These are phyloP conservation scores for Filobasidium floriforme DNA, from an alignment of 768 basidiomycete species.

Conservation along the genomic window DNA sequence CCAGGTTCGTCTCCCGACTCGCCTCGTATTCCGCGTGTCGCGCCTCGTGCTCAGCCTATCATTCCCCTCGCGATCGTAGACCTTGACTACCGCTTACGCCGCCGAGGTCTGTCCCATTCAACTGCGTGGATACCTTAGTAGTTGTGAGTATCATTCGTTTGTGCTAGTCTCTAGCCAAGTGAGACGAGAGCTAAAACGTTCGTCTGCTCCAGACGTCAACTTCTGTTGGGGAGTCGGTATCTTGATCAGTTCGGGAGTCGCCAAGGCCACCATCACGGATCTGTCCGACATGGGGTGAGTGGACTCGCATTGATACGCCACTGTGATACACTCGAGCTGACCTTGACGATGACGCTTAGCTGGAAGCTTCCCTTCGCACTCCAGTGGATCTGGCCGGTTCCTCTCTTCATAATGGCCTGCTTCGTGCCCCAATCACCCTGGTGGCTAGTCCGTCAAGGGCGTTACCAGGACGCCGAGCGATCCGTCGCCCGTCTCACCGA, in stretches of 20 bases:
- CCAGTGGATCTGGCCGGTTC: conserved; percentile 32
- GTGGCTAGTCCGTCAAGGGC: conserved; percentile 43
- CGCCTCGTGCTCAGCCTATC: neutral
- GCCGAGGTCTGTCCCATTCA: conserved; percentile 40
- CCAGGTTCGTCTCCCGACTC: neutral
- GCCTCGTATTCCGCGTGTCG: no score
- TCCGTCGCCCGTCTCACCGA: conserved; percentile 23
- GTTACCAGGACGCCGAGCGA: conserved; percentile 28
- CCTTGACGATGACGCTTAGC: no score
- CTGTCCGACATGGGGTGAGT: conserved; percentile 22
- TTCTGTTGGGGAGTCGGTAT: conserved; percentile 21
- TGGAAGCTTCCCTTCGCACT: conserved; percentile 19
- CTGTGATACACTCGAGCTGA: no score
- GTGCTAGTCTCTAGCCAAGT: neutral
- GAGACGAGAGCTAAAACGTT: neutral
- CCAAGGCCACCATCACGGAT: conserved; percentile 17
- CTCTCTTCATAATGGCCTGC: conserved; percentile 24
- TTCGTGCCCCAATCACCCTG: conserved; percentile 35
- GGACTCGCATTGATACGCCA: no score
- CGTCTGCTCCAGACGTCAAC: conserved; percentile 2
- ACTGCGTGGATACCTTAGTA: conserved; percentile 36
- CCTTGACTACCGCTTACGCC: conserved; percentile 33
- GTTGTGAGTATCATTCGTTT: neutral
- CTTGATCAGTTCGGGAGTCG: conserved; percentile 28
- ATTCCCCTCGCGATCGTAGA: conserved; percentile 20